A percentile compares a stretch with the other conserved stretches of the same genome.
These are phyloP conservation scores for Scheffersomyces parashehatae DNA, from an alignment of 1,139 yeast species.

Conservation along the genomic window DNA sequence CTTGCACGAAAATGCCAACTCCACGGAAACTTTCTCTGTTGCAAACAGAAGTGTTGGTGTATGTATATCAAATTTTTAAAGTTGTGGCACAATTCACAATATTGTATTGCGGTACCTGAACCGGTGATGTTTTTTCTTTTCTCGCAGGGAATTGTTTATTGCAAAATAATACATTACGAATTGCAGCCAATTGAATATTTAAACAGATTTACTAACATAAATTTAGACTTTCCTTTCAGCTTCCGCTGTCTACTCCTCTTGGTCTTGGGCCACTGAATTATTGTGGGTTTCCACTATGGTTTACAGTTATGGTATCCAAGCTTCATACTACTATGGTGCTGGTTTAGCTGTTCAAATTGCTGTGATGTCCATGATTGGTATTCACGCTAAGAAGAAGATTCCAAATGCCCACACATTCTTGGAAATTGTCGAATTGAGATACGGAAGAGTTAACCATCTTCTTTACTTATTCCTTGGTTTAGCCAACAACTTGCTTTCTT, in stretches of 20 bases:
- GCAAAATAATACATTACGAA: not conserved
- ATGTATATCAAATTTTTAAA: constrained; percentile 6
- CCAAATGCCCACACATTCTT: constrained; percentile 31
- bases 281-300: constrained; percentile 26
- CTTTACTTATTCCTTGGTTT: constrained; percentile 32
- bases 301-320: constrained; percentile 29
- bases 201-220: too few relatives aligned
- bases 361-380: constrained; percentile 28
- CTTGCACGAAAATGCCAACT: constrained; percentile 26
- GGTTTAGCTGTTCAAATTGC: constrained; percentile 32
- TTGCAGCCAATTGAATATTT: not conserved
- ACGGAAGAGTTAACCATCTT: constrained; percentile 30
- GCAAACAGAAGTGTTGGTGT: constrained; percentile 30
- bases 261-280: constrained; percentile 36
- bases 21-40: constrained; percentile 32
- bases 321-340: constrained; percentile 27
- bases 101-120: not conserved
- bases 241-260: constrained; percentile 27
- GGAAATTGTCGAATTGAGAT: constrained; percentile 31
- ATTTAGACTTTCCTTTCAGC: constrained; percentile 17
- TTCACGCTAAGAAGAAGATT: constrained; percentile 31
- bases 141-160: not conserved
- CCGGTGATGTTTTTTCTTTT: not conserved
- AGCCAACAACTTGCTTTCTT: constrained; percentile 32
- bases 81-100: not conserved